Conservation (phyloP, 495 filamentous ascomycete species). For the Lasiosphaeria ovina region DNA sequence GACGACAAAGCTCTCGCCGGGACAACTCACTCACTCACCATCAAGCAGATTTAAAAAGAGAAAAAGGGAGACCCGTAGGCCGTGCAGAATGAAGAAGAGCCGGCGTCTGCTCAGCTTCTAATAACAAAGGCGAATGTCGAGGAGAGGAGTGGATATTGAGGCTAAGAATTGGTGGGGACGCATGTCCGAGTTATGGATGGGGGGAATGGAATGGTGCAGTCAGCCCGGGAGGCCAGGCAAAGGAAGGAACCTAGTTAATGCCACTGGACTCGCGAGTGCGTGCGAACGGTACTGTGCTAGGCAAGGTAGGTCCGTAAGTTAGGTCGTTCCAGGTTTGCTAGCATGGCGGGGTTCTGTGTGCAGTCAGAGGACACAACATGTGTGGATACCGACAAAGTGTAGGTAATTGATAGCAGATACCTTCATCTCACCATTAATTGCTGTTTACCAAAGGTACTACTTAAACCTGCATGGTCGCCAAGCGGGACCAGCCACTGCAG, state of each 20-base stretch:
- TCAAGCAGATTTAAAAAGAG: constrained; percentile 9
- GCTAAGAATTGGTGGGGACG: not conserved
- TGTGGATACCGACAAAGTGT: no score
- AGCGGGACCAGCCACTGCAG: not conserved
- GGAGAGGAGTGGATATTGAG: constrained; percentile 1
- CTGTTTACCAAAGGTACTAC: constrained; percentile 7
- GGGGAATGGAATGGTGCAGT: not conserved
- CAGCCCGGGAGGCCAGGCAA: not conserved
- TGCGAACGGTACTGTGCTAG: not conserved
- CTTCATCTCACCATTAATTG: not conserved
- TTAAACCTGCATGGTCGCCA: constrained; percentile 18
- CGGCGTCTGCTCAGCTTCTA: not conserved
- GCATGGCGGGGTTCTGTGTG: not conserved
- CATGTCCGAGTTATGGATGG: not conserved
- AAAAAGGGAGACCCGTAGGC: not conserved
- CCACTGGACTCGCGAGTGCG: not conserved
- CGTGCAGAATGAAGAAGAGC: not conserved
- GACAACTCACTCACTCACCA: constrained; percentile 21
- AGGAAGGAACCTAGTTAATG: not conserved
- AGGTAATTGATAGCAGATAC: constrained; percentile 14
- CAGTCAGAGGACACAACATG: not conserved
- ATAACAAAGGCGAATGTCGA: not conserved
- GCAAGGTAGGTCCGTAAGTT: not conserved
- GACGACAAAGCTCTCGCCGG: constrained; percentile 1
- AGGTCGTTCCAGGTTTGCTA: not conserved